phyloP scores from a whole-genome alignment of 352 stramenopile species.

The Phytophthora constricta region DNA sequence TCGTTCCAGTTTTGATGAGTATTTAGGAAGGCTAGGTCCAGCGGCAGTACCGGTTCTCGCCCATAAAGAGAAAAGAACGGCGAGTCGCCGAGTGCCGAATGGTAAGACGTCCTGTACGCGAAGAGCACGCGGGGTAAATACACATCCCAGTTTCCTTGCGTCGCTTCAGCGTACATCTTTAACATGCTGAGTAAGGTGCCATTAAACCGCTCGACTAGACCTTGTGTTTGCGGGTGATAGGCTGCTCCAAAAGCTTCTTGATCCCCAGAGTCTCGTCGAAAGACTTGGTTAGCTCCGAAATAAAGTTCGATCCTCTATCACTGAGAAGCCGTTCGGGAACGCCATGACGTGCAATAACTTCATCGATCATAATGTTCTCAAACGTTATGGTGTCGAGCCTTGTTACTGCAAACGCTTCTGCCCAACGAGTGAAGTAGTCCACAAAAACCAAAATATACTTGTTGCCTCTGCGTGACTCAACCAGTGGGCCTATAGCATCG shows the following conservation, averaged over 20 bases:
- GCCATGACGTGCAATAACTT: neutral
- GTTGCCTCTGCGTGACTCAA: neutral
- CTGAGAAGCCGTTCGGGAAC: neutral
- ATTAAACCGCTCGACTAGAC: slow-evolving; percentile 2
- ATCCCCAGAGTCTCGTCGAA: slow-evolving; percentile 3
- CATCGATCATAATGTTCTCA: neutral
- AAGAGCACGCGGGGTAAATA: neutral
- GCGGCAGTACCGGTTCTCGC: neutral
- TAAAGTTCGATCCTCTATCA: neutral
- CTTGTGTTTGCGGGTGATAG: slow-evolving; percentile 3
- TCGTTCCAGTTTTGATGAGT: neutral
- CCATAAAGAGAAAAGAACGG: slow-evolving; percentile 2
- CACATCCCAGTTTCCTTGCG: slow-evolving; percentile 3
- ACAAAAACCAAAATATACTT: neutral
- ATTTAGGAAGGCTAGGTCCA: slow-evolving; percentile 8
- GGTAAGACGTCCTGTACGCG: neutral
- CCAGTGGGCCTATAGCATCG: neutral
- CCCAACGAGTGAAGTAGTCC: neutral
- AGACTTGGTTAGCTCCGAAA: neutral
- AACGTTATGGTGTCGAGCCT: neutral
- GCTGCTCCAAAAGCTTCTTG: slow-evolving; percentile 3
- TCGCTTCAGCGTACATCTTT: neutral
- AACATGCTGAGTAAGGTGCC: neutral
- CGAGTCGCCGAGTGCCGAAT: neutral
- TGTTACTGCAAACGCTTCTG: neutral